phyloP scores from a whole-genome alignment of 805 yeast species.

The Schwanniomyces vanrijiae region DNA sequence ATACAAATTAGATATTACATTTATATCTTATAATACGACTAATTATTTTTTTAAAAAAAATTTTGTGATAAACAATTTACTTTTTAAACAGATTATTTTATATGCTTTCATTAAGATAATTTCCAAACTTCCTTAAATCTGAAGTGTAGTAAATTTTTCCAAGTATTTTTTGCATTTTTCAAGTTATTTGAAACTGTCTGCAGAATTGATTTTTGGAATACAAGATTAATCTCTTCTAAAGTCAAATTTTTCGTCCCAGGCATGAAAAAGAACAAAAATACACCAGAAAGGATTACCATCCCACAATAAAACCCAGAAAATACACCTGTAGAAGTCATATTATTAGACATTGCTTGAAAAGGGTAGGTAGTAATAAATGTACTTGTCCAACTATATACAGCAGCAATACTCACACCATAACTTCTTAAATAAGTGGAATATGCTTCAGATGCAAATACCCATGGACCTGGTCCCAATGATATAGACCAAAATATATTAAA shows the following conservation, averaged over 20 bases:
- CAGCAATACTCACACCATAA: background rate
- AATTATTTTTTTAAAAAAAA: no score
- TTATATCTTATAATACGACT: no score
- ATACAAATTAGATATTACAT: no score
- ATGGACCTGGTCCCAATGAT: background rate
- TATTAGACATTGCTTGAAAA: background rate
- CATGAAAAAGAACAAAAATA: background rate
- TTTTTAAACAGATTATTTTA: no score
- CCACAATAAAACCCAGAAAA: background rate
- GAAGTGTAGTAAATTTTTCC: background rate
- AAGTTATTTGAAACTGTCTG: background rate
- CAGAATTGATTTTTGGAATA: background rate
- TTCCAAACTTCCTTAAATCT: background rate
- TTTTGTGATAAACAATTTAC: no score
- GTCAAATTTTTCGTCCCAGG: background rate
- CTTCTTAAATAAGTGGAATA: background rate
- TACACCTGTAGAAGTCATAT: background rate
- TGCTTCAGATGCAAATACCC: background rate
- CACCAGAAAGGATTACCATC: background rate
- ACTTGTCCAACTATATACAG: background rate
- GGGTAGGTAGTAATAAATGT: background rate
- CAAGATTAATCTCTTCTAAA: background rate
- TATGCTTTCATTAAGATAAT: background rate
- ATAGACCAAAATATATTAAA: background rate
- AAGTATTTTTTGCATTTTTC: background rate